These are phyloP conservation scores for Claviceps africana DNA, from an alignment of 2,329 filamentous ascomycete species.

Conservation along the genomic window DNA sequence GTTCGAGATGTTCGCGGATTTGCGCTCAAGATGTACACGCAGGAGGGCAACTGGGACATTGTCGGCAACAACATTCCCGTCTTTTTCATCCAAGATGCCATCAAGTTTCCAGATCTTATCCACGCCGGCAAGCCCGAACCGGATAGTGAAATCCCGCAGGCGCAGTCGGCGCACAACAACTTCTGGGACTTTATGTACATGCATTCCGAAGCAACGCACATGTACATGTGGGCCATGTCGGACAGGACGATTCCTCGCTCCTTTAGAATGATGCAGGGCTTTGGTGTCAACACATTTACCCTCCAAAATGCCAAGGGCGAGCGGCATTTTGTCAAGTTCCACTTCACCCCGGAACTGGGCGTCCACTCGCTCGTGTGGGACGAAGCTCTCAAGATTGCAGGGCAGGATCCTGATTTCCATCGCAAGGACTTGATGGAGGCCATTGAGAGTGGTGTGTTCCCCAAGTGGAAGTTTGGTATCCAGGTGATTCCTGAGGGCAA, in stretches of 20 bases:
- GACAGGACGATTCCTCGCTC: slow-evolving; percentile 61
- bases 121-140: slow-evolving; percentile 43
- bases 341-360: slow-evolving; percentile 60
- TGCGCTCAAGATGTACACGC: slow-evolving; percentile 51
- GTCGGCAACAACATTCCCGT: slow-evolving; percentile 7
- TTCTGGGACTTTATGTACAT: slow-evolving; percentile 60
- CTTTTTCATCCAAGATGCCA: slow-evolving; percentile 46
- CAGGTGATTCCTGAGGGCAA: slow-evolving; percentile 59
- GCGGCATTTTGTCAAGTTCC: slow-evolving; percentile 64
- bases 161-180: slow-evolving; percentile 57
- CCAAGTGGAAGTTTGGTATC: slow-evolving; percentile 73
- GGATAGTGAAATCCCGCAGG: slow-evolving; percentile 52
- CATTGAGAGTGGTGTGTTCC: slow-evolving; percentile 56
- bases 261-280: slow-evolving; percentile 76
- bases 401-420: slow-evolving; percentile 70
- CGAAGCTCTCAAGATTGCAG: slow-evolving; percentile 59
- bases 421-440: slow-evolving; percentile 63
- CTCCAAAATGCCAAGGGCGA: slow-evolving; percentile 55
- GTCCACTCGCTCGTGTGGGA: slow-evolving; percentile 70
- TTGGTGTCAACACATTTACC: slow-evolving; percentile 68
- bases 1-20: slow-evolving; percentile 76
- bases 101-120: slow-evolving; percentile 59
- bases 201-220: slow-evolving; percentile 58
- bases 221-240: slow-evolving; percentile 69
- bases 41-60: slow-evolving; percentile 24